phyloP scores from a whole-genome alignment of 1,284 basidiomycete species.

The Ganoderma leucocontextum region DNA sequence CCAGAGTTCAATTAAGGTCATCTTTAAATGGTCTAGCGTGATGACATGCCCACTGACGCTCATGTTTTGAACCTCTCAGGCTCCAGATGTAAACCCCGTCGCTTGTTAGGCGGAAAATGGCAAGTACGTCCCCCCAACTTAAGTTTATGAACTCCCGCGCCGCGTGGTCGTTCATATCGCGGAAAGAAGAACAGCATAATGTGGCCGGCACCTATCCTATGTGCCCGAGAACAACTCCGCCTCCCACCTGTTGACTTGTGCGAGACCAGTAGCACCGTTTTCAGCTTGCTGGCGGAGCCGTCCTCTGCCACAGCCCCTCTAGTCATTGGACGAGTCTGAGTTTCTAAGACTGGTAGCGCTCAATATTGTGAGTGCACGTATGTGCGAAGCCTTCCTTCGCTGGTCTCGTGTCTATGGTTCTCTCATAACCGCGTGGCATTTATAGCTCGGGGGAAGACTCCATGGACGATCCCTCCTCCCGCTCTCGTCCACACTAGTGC shows the following conservation, averaged over 20 bases:
- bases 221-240: background rate
- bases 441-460: conserved; percentile 1
- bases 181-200: background rate
- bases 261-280: background rate
- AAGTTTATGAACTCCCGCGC: conserved; percentile 2
- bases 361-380: background rate
- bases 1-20: background rate
- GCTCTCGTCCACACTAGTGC: conserved; percentile 2
- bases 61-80: background rate
- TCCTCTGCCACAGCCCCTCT: background rate
- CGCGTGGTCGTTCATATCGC: conserved; percentile 5
- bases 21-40: background rate
- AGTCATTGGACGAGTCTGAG: background rate
- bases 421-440: conserved; percentile 9
- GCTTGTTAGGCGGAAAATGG: background rate
- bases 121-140: background rate
- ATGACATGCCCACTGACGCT: background rate
- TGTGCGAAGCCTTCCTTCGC: conserved; percentile 5
- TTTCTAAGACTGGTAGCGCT: conserved; percentile 1
- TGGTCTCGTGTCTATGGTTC: conserved; percentile 11
- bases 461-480: conserved; percentile 6
- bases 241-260: conserved; percentile 6
- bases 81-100: conserved; percentile 1
- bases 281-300: conserved; percentile 4
- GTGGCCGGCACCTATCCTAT: background rate